Base-by-base conservation (phyloP, 345 rosid species). In the Anastatica hierochuntica region DNA sequence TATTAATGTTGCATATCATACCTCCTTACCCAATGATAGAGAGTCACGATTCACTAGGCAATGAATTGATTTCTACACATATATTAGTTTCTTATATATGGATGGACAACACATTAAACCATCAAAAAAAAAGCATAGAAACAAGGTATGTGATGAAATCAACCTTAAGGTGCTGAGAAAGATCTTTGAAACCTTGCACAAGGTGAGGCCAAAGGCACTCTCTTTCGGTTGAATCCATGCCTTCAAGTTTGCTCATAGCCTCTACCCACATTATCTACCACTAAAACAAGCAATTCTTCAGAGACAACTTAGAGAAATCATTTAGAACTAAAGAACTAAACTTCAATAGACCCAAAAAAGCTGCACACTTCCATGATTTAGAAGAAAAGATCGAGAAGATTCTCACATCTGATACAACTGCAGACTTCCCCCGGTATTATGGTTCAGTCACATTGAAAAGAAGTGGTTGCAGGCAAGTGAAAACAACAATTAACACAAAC, bases 161-260 rank as follows among this genome's bases (percentile, higher is more conserved):
- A 6, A 92, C 97, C 90, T 88, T 81, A 35, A 92, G 79, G 16
- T 95, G 97, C 35, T 76, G 75, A 2, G 98, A 88, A 53, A 88
- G 95, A 76, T 92, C 94, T 73, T 85, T 92, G 63, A 92, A 88
- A 56, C 97, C 97, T 48, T 78, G 88, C 64, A 85, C 89, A 76
- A 88, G 98, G 72, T 92, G 94, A 61, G 99, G 97, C 95, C 97
- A 92, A 33, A 92, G 69, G 39, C 99, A 90, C 68, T 88, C 99
- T 30, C 99, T 72, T 49, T 88, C 94, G 13, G 75, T 52, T 48
- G 85, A 79, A 60, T 88, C 95, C 99, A 92, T 88, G 24, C 97
- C 95, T 74, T 88, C 97, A 45, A 92, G 79, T 66, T 88, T 92
- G 18, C 79, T 73, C 90, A 83, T 83, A 12, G 97, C 90, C 77